These are phyloP conservation scores for Scenedesmus sp. DNA, from an alignment of 163 green algal genomes.

Conservation along the genomic window DNA sequence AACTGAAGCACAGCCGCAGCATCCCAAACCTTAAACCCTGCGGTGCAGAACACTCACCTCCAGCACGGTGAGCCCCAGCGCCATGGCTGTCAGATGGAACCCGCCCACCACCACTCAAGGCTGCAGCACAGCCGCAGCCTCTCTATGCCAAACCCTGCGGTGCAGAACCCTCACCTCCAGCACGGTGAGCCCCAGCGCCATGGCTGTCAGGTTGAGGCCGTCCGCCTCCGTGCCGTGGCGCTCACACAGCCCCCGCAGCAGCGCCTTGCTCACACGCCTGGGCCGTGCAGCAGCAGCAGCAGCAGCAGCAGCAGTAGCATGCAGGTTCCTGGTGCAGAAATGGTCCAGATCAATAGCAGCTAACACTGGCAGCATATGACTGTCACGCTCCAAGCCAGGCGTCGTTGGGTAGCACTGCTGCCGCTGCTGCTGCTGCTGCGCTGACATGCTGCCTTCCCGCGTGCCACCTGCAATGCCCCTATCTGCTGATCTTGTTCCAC, in stretches of 20 bases:
- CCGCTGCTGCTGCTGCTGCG: no score
- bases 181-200: conserved; percentile 35
- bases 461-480: no score
- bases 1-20: not conserved
- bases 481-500: no score
- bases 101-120: not conserved
- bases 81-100: conserved; percentile 32
- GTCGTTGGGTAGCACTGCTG: not conserved
- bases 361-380: not conserved
- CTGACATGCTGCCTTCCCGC: no score
- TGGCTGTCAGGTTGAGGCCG: conserved; percentile 53
- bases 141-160: not conserved
- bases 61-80: conserved; percentile 26
- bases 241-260: conserved; percentile 51
- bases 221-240: conserved; percentile 45
- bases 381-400: no score
- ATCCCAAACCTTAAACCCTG: no score
- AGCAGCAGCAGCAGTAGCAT: not conserved
- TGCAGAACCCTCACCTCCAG: conserved; percentile 13
- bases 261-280: conserved; percentile 18
- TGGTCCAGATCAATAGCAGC: not conserved
- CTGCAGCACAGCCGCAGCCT: not conserved
- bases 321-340: no score
- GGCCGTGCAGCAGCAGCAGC: not conserved
- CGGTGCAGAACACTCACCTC: conserved; percentile 39